Evolutionary conservation across 2,329 filamentous ascomycete species (phyloP), one percentile per base, ranked within the genome.

Genomic region (Amylocarpus encephaloides): DNA sequence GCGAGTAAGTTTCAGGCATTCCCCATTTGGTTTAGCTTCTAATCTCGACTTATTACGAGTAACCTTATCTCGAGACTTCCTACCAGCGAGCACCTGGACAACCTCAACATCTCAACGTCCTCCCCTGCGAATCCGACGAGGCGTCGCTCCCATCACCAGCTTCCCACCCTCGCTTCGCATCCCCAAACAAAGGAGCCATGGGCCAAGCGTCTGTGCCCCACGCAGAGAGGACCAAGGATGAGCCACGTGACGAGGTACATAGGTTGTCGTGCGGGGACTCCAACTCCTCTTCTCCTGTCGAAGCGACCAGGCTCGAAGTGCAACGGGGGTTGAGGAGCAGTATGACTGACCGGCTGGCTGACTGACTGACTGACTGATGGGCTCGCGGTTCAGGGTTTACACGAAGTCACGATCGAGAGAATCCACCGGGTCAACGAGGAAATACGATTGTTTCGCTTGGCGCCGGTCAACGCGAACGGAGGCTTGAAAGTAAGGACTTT

Each of bases 171-270:
- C 38, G 19, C 19, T 18, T 19, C 10, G 3, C 11, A 19, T 40
- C 10, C 16, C 5, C 3, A n/a, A 18, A n/a, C 3, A n/a, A 18
- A 40, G 38, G 38, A 15, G 18, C 18, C 3, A 40, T 40, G 38
- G 19, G 38, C 18, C 7, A 40, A 40, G 38, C 18, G 6, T 52
- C 51, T 12, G 33, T 56, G n/a, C 68, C 67, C 53, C 88, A 93
- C 62, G 72, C 85, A 52, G 79, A 89, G 58, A 78, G 88, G 47
- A 94, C 89, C 10, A 83, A 85, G 2, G 69, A 76, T 35, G 85
- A 93, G 64, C 86, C 85, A 38, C 81, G 89, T 50, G 80, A 86
- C 51, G 70, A 77, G 53, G 78, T 78, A 61, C 47, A 59, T n/a
- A 9, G 11, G 11, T 16, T 6, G 6, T 9, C 15, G 11, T 16